These are phyloP conservation scores for Eremochloa ophiuroides DNA, from an alignment of 176 grass and related monocot species.

Conservation along the genomic window DNA sequence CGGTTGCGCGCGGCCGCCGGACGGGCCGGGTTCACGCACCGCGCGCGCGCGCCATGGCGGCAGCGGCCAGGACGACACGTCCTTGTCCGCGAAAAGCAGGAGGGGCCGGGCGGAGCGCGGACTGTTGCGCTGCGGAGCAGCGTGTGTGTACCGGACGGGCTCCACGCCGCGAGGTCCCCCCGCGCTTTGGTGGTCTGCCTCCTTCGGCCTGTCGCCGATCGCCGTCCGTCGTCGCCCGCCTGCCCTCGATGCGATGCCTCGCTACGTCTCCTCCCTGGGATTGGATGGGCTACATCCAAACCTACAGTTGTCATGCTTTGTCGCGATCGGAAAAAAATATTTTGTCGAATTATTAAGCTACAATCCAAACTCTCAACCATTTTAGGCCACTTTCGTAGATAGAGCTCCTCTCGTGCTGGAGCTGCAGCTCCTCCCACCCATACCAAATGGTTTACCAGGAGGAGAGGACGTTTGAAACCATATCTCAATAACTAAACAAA, in stretches of 20 bases:
- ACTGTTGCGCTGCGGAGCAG: background rate
- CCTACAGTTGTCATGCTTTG: background rate
- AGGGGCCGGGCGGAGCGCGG: background rate
- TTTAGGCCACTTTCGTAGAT: too few relatives aligned
- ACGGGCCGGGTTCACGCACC: background rate
- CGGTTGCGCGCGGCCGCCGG: background rate
- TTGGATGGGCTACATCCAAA: background rate
- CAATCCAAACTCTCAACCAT: background rate
- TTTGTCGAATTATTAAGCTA: background rate
- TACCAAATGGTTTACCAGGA: too few relatives aligned
- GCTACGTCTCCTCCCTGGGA: background rate
- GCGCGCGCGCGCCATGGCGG: background rate
- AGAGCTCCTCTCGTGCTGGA: too few relatives aligned
- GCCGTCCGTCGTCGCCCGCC: background rate
- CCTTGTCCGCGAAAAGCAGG: background rate
- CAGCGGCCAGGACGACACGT: background rate
- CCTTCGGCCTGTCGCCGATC: background rate
- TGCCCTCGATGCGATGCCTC: background rate
- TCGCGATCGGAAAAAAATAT: background rate
- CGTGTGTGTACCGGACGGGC: background rate
- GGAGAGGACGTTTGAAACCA: too few relatives aligned
- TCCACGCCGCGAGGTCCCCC: background rate
- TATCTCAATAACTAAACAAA: too few relatives aligned
- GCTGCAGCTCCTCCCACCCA: too few relatives aligned
- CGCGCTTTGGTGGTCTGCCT: background rate